Evolutionary conservation across 768 basidiomycete species (phyloP), one percentile per base, ranked within the genome.

Genomic region (Pisolithus orientalis): DNA sequence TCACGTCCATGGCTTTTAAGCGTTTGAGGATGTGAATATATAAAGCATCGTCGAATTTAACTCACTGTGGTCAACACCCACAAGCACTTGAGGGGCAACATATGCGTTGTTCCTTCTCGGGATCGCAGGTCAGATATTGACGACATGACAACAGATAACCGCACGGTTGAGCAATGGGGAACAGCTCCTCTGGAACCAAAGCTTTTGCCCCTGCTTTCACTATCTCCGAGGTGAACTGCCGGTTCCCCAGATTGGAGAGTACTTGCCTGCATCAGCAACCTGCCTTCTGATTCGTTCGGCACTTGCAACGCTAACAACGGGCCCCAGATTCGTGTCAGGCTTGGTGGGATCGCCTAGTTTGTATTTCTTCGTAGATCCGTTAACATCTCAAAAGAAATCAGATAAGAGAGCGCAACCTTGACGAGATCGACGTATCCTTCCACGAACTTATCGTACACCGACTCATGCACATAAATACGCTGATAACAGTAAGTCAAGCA

Each of bases 391-490:
- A 34, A 31, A 16, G 14, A 17, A 0, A 21, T n/a, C 2, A 5
- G 34, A 34, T 13, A 24, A 40, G 9, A 21, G 29, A 34, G 28
- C 1, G 8, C 38, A 40, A 84, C 89, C 78, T 92, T 89, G 50
- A 85, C 83, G 17, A 85, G 65, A 6, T 84, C 82, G 2, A 83
- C 88, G 49, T 84, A 88, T 61, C 80, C 77, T 11, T 76, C 66
- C 2, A 97, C 83, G 56, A 99, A 97, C 1, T 71, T 64, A 49
- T 93, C 90, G 62, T 84, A 96, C 3, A 94, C 62, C 0, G 78
- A 73, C 61, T 90, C 85, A 64, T 97, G 91, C 27, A 97, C 95
- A 66, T 98, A 98, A 39, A 99, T 92, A 16, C 95, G 80, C 87
- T 92, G 59, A 40, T 14, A 10, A 53, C 42, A n/a, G 47, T 25